Conservation (phyloP, 2,329 filamentous ascomycete species). For the Ustulina deusta region DNA sequence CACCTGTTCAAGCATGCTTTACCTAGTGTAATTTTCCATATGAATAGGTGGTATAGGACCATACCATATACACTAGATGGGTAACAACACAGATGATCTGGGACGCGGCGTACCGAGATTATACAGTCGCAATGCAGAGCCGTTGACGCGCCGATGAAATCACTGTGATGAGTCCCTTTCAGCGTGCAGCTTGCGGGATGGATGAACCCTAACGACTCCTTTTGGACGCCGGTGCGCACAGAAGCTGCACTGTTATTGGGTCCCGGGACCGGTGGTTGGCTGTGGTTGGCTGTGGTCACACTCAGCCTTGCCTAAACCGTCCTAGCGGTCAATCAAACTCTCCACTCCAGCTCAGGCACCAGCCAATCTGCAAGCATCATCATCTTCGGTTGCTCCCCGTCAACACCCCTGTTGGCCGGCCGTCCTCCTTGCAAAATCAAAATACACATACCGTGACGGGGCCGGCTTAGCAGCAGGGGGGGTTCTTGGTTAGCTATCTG, state of each 20-base stretch:
- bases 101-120: no score
- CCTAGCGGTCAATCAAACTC: slow-evolving; percentile 28
- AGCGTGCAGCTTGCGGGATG: slow-evolving; percentile 35
- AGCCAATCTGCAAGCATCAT: slow-evolving; percentile 38
- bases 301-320: slow-evolving; percentile 38
- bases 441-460: slow-evolving; percentile 24
- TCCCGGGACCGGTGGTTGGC: slow-evolving; percentile 35
- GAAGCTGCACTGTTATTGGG: slow-evolving; percentile 25
- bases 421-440: slow-evolving; percentile 40
- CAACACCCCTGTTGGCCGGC: slow-evolving; percentile 37
- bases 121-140: not conserved
- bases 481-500: slow-evolving; percentile 26
- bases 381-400: slow-evolving; percentile 44
- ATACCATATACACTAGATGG: not conserved
- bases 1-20: not conserved
- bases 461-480: slow-evolving; percentile 26
- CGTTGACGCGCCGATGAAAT: slow-evolving; percentile 3
- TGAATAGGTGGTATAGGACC: not conserved
- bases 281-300: slow-evolving; percentile 28
- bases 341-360: slow-evolving; percentile 35
- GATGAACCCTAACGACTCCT: slow-evolving; percentile 29
- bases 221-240: slow-evolving; percentile 31
- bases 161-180: slow-evolving; percentile 33
- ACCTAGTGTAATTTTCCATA: not conserved
- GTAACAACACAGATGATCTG: not conserved